Base-by-base conservation (phyloP, 2,329 filamentous ascomycete species). In the Trichoderma endophyticum region DNA sequence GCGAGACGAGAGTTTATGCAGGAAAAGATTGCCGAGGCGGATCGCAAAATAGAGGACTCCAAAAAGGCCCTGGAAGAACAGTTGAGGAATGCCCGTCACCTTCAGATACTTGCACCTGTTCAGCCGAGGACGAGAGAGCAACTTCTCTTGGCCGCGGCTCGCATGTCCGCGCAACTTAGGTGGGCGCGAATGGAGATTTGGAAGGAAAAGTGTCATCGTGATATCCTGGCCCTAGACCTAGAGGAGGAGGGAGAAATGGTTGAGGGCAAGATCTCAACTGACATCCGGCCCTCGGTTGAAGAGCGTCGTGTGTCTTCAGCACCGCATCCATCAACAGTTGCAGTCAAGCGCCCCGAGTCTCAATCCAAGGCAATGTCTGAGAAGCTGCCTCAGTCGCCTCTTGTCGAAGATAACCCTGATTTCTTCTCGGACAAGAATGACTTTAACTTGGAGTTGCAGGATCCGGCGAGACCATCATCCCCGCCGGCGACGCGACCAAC, bases 171-270 rank as follows among this genome's bases (percentile, higher is more conserved):
- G 4, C 94, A 95, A 79, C 83, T 99, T 73, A 97, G 96, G 80
- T 98, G 95, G 95, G 91, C 92, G n/a, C 88, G 95, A 73, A 92
- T 97, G 79, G 94, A 97, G 75, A 96, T 98, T 24, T 98, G 95
- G 94, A 92, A 91, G 69, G 88, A 95, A 77, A 95, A 90, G 78
- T 98, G 95, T 75, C 95, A 99, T 80, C 91, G 92, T 56, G 95
- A 98, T 77, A 95, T 98, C 73, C 84, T 99, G 24, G 85, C 90
- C 6, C 87, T 94, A 81, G 96, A 99, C 79, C 84, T 98, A 9
- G 92, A 95, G 70, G 93, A 97, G 75, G 95, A 97, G 59, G 73
- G 75, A 34, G 77, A 78, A 39, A 75, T 70, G 72, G 26, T 32
- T 65, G 9, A 74, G 72, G 15, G 73, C 73, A 21, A 77, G 77